Evolutionary conservation across 1,139 yeast species (phyloP).

Genomic region (Hyphopichia khmerensis): DNA sequence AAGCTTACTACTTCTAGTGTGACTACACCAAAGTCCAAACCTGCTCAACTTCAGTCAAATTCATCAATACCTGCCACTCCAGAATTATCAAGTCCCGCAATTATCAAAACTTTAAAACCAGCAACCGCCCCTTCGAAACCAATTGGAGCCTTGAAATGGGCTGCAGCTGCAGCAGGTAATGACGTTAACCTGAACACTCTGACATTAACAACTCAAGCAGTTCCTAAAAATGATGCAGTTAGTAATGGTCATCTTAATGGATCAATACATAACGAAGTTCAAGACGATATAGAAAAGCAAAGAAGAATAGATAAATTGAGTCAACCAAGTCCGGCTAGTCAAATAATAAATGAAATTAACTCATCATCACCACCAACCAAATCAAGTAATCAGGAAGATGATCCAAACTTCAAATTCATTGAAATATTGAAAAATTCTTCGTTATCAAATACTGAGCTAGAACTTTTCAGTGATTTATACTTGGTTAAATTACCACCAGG

Average conservation of each 20-base stretch:
- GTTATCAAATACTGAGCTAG: slow-evolving; percentile 31
- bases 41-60: slow-evolving; percentile 12
- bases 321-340: not conserved
- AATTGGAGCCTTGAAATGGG: slow-evolving; percentile 65
- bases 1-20: not conserved
- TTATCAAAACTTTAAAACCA: slow-evolving; percentile 57
- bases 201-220: slow-evolving; percentile 3
- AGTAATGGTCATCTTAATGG: not conserved
- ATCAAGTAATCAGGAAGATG: slow-evolving; percentile 4
- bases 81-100: slow-evolving; percentile 29
- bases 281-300: not conserved
- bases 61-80: slow-evolving; percentile 15
- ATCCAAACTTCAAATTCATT: slow-evolving; percentile 18
- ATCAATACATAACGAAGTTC: not conserved
- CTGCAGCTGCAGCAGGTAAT: slow-evolving; percentile 61
- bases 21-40: slow-evolving; percentile 3
- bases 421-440: slow-evolving; percentile 32
- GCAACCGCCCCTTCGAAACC: slow-evolving; percentile 69
- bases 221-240: not conserved
- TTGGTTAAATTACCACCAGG: slow-evolving; percentile 67
- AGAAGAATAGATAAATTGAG: not conserved
- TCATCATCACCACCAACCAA: not conserved
- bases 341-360: not conserved
- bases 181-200: not conserved
- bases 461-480: slow-evolving; percentile 37